phyloP scores from a whole-genome alignment of 345 rosid genomes.

The Aquilaria sinensis region DNA sequence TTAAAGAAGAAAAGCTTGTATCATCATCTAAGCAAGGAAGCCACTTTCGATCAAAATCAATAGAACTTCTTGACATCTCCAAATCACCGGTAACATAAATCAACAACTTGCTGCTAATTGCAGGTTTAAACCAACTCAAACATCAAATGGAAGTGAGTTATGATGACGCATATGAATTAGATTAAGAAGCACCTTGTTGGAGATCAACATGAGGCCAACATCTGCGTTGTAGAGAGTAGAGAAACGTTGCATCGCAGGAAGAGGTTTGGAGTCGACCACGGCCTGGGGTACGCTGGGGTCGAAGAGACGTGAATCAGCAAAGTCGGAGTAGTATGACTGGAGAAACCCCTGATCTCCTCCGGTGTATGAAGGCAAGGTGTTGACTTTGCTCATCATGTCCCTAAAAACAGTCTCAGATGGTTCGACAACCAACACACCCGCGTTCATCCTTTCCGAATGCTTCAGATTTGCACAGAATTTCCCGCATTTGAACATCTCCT shows the following conservation, averaged over 20 bases:
- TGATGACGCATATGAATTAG: neutral
- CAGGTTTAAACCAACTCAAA: too few species aligned
- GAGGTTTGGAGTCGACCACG: conserved; percentile 42
- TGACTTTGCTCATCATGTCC: conserved; percentile 82
- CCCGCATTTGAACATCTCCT: conserved; percentile 58
- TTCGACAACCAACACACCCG: conserved; percentile 93
- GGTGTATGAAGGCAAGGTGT: conserved; percentile 63
- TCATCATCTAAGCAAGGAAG: too few species aligned
- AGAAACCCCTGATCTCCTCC: conserved; percentile 92
- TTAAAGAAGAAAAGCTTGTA: too few species aligned
- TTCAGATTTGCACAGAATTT: conserved; percentile 88
- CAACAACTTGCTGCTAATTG: too few species aligned
- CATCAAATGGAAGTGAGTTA: too few species aligned
- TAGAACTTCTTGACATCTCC: too few species aligned
- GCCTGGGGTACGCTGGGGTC: conserved; percentile 53
- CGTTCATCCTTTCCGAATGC: conserved; percentile 85
- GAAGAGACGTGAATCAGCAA: conserved; percentile 68
- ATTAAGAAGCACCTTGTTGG: conserved; percentile 58
- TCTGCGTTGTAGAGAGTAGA: conserved; percentile 85
- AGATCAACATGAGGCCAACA: conserved; percentile 92
- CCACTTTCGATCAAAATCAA: too few species aligned
- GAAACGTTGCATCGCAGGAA: conserved; percentile 76
- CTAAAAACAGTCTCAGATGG: conserved; percentile 59
- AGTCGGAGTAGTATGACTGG: conserved; percentile 65
- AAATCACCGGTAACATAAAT: too few species aligned